Conservation (phyloP, 225 moss, liverwort and hornwort species). For the Sphagnum tenellum region DNA sequence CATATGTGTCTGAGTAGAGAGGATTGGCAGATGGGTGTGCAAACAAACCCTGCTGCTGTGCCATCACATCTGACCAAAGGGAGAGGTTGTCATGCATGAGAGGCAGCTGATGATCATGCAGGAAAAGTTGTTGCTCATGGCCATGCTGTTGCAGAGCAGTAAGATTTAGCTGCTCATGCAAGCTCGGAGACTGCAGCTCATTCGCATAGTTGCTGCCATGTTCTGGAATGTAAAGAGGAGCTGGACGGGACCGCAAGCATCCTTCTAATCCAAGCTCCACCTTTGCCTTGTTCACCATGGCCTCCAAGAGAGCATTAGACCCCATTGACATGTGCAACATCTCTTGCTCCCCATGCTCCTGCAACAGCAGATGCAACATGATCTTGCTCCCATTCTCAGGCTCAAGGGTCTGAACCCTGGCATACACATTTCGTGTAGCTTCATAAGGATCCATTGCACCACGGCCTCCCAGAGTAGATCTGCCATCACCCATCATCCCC, state of each 20-base stretch:
- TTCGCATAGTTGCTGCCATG: slow-evolving; percentile 45
- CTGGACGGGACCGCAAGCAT: slow-evolving; percentile 42
- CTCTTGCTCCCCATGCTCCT: slow-evolving; percentile 92
- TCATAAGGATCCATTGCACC: slow-evolving; percentile 75
- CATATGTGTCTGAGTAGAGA: slow-evolving; percentile 78
- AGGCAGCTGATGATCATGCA: slow-evolving; percentile 71
- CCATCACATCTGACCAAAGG: slow-evolving; percentile 58
- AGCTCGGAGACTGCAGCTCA: slow-evolving; percentile 38
- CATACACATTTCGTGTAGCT: slow-evolving; percentile 71
- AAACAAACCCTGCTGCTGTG: slow-evolving; percentile 49
- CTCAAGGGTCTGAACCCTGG: slow-evolving; percentile 75
- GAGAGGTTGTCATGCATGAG: slow-evolving; percentile 63
- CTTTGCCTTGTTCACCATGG: slow-evolving; percentile 75
- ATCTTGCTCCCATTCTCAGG: slow-evolving; percentile 88
- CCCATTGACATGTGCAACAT: slow-evolving; percentile 75
- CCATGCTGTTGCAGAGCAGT: slow-evolving; percentile 52
- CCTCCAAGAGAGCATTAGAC: slow-evolving; percentile 64
- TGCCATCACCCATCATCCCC: too few relatives aligned
- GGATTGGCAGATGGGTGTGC: slow-evolving; percentile 51
- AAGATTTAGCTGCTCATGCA: slow-evolving; percentile 62
- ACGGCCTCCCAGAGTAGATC: too few relatives aligned
- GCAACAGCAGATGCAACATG: slow-evolving; percentile 77
- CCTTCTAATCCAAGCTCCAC: slow-evolving; percentile 75
- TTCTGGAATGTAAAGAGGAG: slow-evolving; percentile 75
- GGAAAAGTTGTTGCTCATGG: slow-evolving; percentile 49